A percentile compares a stretch with the other conserved stretches of the same genome.
Evolutionary conservation across 1,284 basidiomycete genomes (phyloP).

Genomic region (Cutaneotrichosporon arboriforme): DNA sequence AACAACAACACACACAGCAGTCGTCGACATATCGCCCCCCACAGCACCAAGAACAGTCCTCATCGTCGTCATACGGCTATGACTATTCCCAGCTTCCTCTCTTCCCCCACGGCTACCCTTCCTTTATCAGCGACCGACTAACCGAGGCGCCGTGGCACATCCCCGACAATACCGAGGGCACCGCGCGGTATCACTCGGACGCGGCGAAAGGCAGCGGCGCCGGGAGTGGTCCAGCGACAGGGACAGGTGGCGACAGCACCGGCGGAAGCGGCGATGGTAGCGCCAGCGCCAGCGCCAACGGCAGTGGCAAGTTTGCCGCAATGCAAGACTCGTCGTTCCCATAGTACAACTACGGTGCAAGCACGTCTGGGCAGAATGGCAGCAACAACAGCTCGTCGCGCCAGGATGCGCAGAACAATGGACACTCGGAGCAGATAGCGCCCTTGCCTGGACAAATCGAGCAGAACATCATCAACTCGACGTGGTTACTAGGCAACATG

Average conservation of each 20-base stretch:
- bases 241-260: background rate
- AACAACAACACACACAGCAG: conserved; percentile 4
- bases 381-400: too few relatives aligned
- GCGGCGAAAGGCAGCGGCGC: too few relatives aligned
- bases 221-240: too few relatives aligned
- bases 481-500: background rate
- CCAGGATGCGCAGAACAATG: too few relatives aligned
- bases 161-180: background rate
- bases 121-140: background rate
- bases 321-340: background rate
- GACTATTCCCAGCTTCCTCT: background rate
- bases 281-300: background rate
- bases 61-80: background rate
- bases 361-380: too few relatives aligned
- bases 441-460: conserved; percentile 13
- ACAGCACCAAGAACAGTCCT: background rate
- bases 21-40: background rate
- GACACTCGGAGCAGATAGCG: background rate
- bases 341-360: background rate
- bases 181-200: background rate
- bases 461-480: conserved; percentile 3
- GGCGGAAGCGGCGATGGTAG: background rate
- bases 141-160: background rate
- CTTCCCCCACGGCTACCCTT: conserved; percentile 9
- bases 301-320: background rate